Base-by-base conservation (phyloP, 345 rosid genomes). In the Heritiera fomes region DNA sequence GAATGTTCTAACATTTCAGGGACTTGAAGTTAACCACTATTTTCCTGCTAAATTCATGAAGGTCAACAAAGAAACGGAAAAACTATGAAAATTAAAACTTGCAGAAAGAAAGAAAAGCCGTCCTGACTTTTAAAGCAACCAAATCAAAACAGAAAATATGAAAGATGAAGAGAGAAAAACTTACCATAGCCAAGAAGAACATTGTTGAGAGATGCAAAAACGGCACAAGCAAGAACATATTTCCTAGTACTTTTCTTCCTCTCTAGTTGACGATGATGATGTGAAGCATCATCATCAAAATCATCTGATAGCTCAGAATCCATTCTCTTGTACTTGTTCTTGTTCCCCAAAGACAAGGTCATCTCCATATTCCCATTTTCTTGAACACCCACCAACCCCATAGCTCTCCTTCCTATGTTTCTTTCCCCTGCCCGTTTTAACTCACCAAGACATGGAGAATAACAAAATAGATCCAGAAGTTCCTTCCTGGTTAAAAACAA, bases 101-200 rank as follows among this genome's bases (percentile, higher is more conserved):
- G 41, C 66, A 40, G 53, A 75, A 41, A 75, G 55, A 53, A 38
- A 67, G 12, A 7, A 23, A 4, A 41, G 52, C 40, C 46, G 7
- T 7, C 56, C 30, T 69, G 34, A 20, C 38, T 23, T 23, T 28
- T 3, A 18, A 69, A 71, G 13, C 63, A 62, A 40, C 58, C 60
- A 64, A 41, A 52, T 14, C 55, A 62, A 53, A 13, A 34, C 5
- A 41, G n/a, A 77, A 40, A 7, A 4, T 3, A 52, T 65, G 66
- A 74, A 23, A 62, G 41, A 79, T 23, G 20, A 41, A 49, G 40
- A 32, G 56, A 13, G 55, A 56, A 41, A 43, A 61, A 60, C 78
- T 86, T 76, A 93, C 98, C 97, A 78, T 95, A 95, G 38, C 98
- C 98, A 71, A 93, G 98, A 84, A 93, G 94, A 82, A 95, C 98